Conservation (phyloP, 2,329 filamentous ascomycete genomes). For the Dothiorella sarmentorum region DNA sequence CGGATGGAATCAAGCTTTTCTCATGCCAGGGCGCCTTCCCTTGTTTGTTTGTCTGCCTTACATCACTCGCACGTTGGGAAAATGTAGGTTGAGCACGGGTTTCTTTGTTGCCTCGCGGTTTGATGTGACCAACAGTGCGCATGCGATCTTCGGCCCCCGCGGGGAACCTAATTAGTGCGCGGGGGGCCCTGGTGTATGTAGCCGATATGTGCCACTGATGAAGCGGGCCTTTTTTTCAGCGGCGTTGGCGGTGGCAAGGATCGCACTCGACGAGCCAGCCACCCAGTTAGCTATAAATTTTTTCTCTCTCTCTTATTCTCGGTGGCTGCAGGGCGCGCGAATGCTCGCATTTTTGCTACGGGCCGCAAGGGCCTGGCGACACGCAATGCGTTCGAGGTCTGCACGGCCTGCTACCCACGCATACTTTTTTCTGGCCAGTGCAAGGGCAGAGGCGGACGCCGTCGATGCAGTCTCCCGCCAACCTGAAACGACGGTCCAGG, state of each 20-base stretch:
- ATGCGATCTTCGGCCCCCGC: conserved; percentile 8
- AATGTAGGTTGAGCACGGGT: background rate
- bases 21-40: conserved; percentile 10
- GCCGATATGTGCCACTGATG: background rate
- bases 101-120: background rate
- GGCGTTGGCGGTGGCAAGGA: conserved; percentile 2
- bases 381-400: conserved; percentile 13
- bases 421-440: background rate
- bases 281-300: background rate
- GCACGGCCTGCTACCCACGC: conserved; percentile 6
- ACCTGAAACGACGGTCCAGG: conserved; percentile 1
- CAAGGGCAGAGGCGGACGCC: background rate
- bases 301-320: background rate
- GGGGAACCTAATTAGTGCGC: conserved; percentile 1
- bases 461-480: background rate
- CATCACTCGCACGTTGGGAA: background rate
- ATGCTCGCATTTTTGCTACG: conserved; percentile 1
- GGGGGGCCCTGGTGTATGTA: no score
- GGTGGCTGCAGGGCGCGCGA: background rate
- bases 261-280: background rate
- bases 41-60: background rate
- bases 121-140: background rate
- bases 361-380: conserved; percentile 14
- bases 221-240: background rate
- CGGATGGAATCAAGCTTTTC: conserved; percentile 6